Evolutionary conservation across 345 rosid species (phyloP), one percentile per base, ranked within the genome.

Genomic region (Reutealis trisperma): DNA sequence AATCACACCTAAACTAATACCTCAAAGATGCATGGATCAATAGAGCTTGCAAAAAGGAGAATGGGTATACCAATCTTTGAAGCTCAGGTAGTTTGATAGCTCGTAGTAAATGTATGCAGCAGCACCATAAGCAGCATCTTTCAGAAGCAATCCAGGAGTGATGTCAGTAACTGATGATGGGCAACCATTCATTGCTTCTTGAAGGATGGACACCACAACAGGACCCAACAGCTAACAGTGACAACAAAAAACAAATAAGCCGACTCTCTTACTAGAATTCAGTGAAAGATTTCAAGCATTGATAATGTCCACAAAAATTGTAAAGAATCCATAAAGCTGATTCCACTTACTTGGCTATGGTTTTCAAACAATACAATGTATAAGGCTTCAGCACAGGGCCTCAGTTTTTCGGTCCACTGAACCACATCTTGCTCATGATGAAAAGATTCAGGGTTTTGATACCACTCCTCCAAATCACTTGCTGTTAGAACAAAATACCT

Each of bases 371-470:
- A 88, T 44, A 96, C 96, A 78, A 96, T 96, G 81, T 96, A 96
- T 25, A 96, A 88, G 73, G 98, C 99, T 88, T 96, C 99, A 45
- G 99, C 98, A 82, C 97, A 96, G 73, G 99, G 99, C 83, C 94
- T 87, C 77, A 93, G 84, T 86, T 96, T 96, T 83, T 96, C 98
- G 69, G 96, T 89, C 99, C 99, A 96, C 78, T 96, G 97, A 87
- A 96, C 75, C 97, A 95, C 91, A 84, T 95, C 99, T 83, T 95
- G 99, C 88, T 95, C 96, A 85, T 95, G 99, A 83, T 93, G 98
- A 84, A 96, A 96, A 70, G 95, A 89, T 88, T 96, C 98, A 30
- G 99, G 93, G 82, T 88, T 92, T 77, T 88, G 94, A 86, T 90
- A 90, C 97, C 91, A 93, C 75, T 90, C 97, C 85, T 92, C 98